Percentiles rank a stretch among this genome's conserved stretches.
Evolutionary conservation across 2,329 filamentous ascomycete genomes (phyloP).

Genomic region (Alternaria arborescens): DNA sequence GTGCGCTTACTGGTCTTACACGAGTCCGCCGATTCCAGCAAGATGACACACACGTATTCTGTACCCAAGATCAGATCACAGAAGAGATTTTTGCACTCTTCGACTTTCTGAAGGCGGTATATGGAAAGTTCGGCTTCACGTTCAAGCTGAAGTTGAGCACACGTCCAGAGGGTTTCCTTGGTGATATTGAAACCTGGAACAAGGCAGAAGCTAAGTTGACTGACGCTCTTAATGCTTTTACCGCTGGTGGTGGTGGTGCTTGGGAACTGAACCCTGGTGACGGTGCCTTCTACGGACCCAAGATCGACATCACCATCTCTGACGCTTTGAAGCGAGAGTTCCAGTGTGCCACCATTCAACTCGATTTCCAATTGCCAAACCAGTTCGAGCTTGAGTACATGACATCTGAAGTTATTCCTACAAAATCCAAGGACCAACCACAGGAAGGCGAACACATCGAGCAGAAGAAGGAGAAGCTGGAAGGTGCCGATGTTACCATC

Average conservation of each 20-base stretch:
- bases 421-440: slow-evolving; percentile 45
- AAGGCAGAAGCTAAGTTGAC: slow-evolving; percentile 83
- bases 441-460: slow-evolving; percentile 38
- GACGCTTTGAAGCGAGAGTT: slow-evolving; percentile 85
- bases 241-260: slow-evolving; percentile 63
- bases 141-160: slow-evolving; percentile 97
- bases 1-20: slow-evolving; percentile 88
- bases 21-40: slow-evolving; percentile 94
- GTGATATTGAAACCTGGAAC: slow-evolving; percentile 87
- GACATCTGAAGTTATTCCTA: slow-evolving; percentile 68
- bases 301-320: slow-evolving; percentile 95
- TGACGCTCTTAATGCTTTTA: slow-evolving; percentile 80
- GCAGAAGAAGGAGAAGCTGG: slow-evolving; percentile 31
- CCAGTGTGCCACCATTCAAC: slow-evolving; percentile 93
- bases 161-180: slow-evolving; percentile 86
- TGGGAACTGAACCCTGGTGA: slow-evolving; percentile 96
- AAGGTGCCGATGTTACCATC: slow-evolving; percentile 24
- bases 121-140: slow-evolving; percentile 83
- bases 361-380: slow-evolving; percentile 85
- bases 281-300: slow-evolving; percentile 97
- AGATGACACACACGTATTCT: slow-evolving; percentile 97
- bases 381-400: slow-evolving; percentile 91
- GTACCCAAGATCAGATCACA: slow-evolving; percentile 78
- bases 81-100: slow-evolving; percentile 84
- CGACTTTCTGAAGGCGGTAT: slow-evolving; percentile 83